Conservation (phyloP, 2,329 filamentous ascomycete species). For the Boeremia exigua region DNA sequence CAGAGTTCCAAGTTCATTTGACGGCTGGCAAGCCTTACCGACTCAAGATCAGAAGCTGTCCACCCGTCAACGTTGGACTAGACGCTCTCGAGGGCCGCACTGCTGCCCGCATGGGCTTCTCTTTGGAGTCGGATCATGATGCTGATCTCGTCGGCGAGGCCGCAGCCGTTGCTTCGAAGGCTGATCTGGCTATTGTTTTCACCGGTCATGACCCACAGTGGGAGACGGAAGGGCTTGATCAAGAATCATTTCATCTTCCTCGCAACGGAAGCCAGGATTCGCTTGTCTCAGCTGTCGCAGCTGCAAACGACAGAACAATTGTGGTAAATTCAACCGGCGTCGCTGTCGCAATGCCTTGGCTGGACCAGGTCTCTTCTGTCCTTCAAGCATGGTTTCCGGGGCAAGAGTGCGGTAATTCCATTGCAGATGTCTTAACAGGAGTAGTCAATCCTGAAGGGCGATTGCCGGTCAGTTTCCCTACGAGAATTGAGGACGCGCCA, state of each 20-base stretch:
- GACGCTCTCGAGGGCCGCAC: no score
- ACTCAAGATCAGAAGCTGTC: no score
- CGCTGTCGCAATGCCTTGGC: conserved; percentile 73
- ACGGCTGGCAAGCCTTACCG: no score
- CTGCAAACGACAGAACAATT: conserved; percentile 70
- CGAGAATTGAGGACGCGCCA: conserved; percentile 41
- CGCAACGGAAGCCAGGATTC: conserved; percentile 58
- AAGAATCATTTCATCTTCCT: conserved; percentile 61
- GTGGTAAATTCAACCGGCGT: conserved; percentile 81
- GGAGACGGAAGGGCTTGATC: conserved; percentile 66
- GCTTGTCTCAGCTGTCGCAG: no score
- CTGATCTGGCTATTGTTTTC: conserved; percentile 39
- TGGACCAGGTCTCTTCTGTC: conserved; percentile 50
- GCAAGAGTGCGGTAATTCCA: conserved; percentile 50
- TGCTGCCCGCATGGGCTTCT: no score
- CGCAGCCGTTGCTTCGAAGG: conserved; percentile 27
- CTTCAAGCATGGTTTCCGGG: conserved; percentile 51
- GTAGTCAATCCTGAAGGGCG: conserved; percentile 46
- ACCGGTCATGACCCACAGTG: conserved; percentile 40
- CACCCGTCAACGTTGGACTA: no score
- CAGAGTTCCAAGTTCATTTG: no score
- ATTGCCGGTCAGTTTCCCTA: conserved; percentile 49
- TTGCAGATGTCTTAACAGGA: conserved; percentile 49
- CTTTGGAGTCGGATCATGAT: no score
- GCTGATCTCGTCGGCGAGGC: background rate